Evolutionary conservation across 208 protist species (phyloP).

Genomic region (Leishmania mexicana): DNA sequence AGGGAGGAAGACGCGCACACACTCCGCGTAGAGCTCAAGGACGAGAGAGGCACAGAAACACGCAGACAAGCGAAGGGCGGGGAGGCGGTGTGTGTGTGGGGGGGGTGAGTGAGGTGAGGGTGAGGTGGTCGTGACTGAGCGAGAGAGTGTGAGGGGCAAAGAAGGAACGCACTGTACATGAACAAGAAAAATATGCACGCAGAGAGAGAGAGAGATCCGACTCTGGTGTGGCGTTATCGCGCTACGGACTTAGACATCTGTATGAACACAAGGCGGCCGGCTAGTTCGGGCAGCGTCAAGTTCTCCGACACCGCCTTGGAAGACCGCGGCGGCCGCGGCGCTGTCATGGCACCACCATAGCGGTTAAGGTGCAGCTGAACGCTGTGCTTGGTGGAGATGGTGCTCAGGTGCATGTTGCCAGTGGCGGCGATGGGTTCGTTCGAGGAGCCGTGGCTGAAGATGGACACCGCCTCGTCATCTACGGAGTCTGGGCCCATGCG

Average conservation of each 20-base stretch:
- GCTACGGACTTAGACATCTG: conserved; percentile 27
- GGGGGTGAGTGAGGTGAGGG: neutral
- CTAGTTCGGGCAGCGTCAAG: conserved; percentile 61
- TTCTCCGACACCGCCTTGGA: conserved; percentile 16
- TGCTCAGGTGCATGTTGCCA: conserved; percentile 64
- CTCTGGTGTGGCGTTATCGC: neutral
- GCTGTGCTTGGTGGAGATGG: conserved; percentile 48
- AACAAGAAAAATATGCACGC: neutral
- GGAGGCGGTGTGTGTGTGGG: neutral
- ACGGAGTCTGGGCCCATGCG: neutral
- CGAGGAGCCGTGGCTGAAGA: conserved; percentile 83
- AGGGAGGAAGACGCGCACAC: neutral
- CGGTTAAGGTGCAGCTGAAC: conserved; percentile 49
- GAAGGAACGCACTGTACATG: conserved; percentile 7
- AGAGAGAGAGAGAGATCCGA: neutral
- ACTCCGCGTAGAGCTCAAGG: neutral
- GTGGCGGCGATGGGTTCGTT: conserved; percentile 70
- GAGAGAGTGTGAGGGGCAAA: neutral
- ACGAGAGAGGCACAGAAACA: neutral
- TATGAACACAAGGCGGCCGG: conserved; percentile 47
- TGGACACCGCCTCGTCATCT: conserved; percentile 38
- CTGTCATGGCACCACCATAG: conserved; percentile 49
- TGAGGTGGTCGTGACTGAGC: neutral
- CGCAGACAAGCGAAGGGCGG: neutral
- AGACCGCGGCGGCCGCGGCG: conserved; percentile 14